A percentile compares a stretch with the other conserved stretches of the same genome.
phyloP scores from a whole-genome alignment of 495 filamentous ascomycete species.

The Talaromyces ruber region DNA sequence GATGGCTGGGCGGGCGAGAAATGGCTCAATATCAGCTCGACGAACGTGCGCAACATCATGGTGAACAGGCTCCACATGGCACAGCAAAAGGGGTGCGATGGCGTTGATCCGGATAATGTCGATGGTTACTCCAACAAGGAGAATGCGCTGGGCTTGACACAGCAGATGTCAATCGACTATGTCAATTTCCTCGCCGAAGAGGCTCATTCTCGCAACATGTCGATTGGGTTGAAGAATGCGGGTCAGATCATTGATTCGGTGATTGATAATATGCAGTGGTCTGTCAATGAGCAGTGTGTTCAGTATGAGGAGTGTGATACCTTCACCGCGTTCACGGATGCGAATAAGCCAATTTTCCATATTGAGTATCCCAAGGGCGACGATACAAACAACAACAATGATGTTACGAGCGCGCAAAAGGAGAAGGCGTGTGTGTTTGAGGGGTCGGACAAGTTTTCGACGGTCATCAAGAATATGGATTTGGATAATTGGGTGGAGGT shows the following conservation, averaged over 20 bases:
- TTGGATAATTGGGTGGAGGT: conserved; percentile 50
- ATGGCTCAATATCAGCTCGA: conserved; percentile 54
- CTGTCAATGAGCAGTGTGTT: conserved; percentile 67
- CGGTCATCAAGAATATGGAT: conserved; percentile 55
- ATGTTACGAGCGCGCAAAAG: conserved; percentile 19
- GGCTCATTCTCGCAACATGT: conserved; percentile 37
- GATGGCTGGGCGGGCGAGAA: conserved; percentile 57
- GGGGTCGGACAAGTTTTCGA: conserved; percentile 44
- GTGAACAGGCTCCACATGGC: conserved; percentile 45
- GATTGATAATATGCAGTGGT: conserved; percentile 51
- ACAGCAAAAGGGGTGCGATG: conserved; percentile 54
- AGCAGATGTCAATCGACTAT: conserved; percentile 46
- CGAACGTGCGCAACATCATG: conserved; percentile 56
- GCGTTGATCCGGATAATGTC: conserved; percentile 65
- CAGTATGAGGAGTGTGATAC: conserved; percentile 48
- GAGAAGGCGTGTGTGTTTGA: conserved; percentile 25
- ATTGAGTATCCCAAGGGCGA: conserved; percentile 57
- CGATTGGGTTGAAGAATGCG: conserved; percentile 61
- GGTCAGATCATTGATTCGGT: conserved; percentile 49
- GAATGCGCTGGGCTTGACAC: conserved; percentile 48
- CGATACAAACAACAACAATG: conserved; percentile 27
- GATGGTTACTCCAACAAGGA: conserved; percentile 54
- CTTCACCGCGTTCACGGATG: conserved; percentile 47
- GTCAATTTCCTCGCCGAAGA: conserved; percentile 49
- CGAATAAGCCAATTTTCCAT: conserved; percentile 62